Evolutionary conservation across 1,284 basidiomycete genomes (phyloP), one percentile per base, ranked within the genome.

Genomic region (Cronartium quercuum): DNA sequence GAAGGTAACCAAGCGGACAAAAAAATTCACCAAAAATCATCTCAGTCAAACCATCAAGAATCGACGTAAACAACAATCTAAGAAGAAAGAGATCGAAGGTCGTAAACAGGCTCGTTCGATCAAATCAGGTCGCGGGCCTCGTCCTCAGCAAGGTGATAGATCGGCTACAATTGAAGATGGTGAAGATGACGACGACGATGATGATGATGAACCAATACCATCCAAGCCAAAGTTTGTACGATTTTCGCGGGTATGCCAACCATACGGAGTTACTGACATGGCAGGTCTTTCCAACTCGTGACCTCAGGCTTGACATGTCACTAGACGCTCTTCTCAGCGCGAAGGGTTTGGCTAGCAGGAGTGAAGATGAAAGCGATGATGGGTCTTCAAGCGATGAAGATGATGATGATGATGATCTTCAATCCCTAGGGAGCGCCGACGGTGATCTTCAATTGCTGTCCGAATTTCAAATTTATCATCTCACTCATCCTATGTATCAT

Each of bases 261-360:
- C 35, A 41, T 18, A 6, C 44, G 10, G 18, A 21, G 3, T n/a
- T 44, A 9, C 40, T 40, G 15, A 40, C 24, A 38, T 15, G 12
- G 18, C 18, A 0, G 6, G 6, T n/a, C 38, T 15, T 62, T 15
- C 9, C 38, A 34, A n/a, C 40, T 9, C 10, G 13, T 13, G 21
- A 65, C n/a, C 63, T n/a, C 38, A 74, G 70, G n/a, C 42, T 66
- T 29, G 70, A 66, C 21, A 74, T 74, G 63, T 74, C 70, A 12
- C 41, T 74, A 35, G 70, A 74, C 38, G 70, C 62, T 40, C 55
- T 74, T 15, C 55, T 74, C 12, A 74, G 66, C 40, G 70, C 70
- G 15, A 38, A 41, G 34, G 70, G 63, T 18, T 41, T 74, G 13
- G 62, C 70, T 12, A 63, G 58, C 2, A 24, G 24, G 6, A 38